A percentile compares a stretch with the other conserved stretches of the same genome.
Evolutionary conservation across 2,329 filamentous ascomycete genomes (phyloP).

Genomic region (Aureobasidium sp.): DNA sequence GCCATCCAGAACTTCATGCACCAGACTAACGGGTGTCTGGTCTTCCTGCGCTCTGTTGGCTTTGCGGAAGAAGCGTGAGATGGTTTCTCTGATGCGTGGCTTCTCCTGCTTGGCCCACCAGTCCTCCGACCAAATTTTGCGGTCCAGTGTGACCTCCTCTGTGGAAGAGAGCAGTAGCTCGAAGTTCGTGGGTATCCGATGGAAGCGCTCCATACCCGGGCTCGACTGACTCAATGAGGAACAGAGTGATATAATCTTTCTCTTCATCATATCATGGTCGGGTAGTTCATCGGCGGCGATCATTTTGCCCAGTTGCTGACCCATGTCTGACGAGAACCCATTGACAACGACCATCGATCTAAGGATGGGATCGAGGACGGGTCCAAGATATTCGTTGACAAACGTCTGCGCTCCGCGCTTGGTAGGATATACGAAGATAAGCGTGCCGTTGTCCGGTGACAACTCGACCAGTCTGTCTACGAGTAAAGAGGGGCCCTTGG

Average conservation of each 20-base stretch:
- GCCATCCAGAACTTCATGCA: conserved; percentile 50
- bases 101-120: conserved; percentile 60
- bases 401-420: conserved; percentile 48
- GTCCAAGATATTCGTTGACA: conserved; percentile 50
- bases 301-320: conserved; percentile 46
- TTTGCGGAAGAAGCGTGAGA: conserved; percentile 36
- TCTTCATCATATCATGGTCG: conserved; percentile 43
- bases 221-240: conserved; percentile 20
- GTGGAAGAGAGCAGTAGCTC: conserved; percentile 42
- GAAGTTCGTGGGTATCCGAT: conserved; percentile 26
- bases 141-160: conserved; percentile 42
- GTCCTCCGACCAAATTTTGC: conserved; percentile 47
- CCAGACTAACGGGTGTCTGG: conserved; percentile 42
- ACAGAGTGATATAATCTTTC: conserved; percentile 19
- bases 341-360: conserved; percentile 51
- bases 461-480: conserved; percentile 54
- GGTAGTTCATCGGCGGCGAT: conserved; percentile 45
- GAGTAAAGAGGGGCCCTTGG: conserved; percentile 47
- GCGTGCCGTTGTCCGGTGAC: conserved; percentile 46
- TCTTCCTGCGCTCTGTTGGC: conserved; percentile 31
- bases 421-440: conserved; percentile 56
- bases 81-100: conserved; percentile 45
- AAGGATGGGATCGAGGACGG: conserved; percentile 52
- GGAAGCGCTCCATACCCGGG: conserved; percentile 23
- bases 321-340: conserved; percentile 48